phyloP scores from a whole-genome alignment of 345 rosid species.

The Geranium brycei region DNA sequence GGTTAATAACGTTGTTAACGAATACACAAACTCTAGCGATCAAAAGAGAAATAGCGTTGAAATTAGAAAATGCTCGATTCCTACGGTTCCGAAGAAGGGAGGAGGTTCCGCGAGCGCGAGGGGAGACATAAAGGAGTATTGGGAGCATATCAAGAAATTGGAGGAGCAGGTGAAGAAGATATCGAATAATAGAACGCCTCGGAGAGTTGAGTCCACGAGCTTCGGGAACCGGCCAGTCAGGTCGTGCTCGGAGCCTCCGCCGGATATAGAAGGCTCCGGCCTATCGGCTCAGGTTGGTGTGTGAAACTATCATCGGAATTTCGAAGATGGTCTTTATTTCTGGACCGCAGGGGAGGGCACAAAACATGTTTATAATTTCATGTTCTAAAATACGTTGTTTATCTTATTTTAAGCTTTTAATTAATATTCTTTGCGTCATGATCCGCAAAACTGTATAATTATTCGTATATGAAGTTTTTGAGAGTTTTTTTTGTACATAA shows the following conservation, averaged over 20 bases:
- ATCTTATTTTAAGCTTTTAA: too few species aligned
- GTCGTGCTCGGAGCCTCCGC: conserved; percentile 26
- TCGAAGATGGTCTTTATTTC: too few species aligned
- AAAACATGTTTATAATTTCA: too few species aligned
- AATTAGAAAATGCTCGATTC: conserved; percentile 9
- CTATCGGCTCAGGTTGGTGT: background rate
- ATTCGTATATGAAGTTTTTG: too few species aligned
- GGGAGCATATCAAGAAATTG: conserved; percentile 49
- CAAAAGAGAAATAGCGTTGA: conserved; percentile 10
- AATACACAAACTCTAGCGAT: conserved; percentile 31
- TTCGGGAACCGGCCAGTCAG: conserved; percentile 20
- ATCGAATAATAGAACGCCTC: conserved; percentile 22
- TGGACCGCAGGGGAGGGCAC: too few species aligned
- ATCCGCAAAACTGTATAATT: too few species aligned
- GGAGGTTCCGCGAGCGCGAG: conserved; percentile 8
- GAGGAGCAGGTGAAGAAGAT: conserved; percentile 43
- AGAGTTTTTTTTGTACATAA: too few species aligned
- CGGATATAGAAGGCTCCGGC: conserved; percentile 17
- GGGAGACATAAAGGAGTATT: conserved; percentile 31
- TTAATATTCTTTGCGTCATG: too few species aligned
- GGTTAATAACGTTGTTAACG: conserved; percentile 7
- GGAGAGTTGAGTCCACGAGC: conserved; percentile 15
- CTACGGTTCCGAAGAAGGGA: conserved; percentile 16
- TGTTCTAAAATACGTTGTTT: too few species aligned
- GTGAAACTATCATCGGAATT: too few species aligned